Percentiles rank a stretch among this genome's conserved stretches.
These are phyloP conservation scores for Coleophoma eucalyptorum DNA, from an alignment of 2,329 filamentous ascomycete species.

Conservation along the genomic window DNA sequence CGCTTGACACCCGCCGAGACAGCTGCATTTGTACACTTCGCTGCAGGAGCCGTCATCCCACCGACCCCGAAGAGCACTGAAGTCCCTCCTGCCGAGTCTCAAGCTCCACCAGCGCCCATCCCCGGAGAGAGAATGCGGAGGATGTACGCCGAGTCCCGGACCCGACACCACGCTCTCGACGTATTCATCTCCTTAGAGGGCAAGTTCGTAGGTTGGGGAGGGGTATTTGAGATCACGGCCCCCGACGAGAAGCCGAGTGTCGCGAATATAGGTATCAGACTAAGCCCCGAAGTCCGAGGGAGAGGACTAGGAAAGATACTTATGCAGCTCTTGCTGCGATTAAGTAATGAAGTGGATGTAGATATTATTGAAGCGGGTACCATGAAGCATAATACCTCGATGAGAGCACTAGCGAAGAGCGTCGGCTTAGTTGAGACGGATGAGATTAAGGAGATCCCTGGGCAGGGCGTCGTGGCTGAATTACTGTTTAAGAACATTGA, in stretches of 20 bases:
- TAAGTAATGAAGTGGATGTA: conserved; percentile 11
- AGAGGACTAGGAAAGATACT: conserved; percentile 5
- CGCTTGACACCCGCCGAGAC: conserved; percentile 6
- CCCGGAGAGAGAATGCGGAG: conserved; percentile 3
- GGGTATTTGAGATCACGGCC: neutral
- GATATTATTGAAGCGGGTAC: conserved; percentile 8
- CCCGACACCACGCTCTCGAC: conserved; percentile 3
- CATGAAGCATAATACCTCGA: conserved; percentile 9
- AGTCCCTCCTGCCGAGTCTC: neutral
- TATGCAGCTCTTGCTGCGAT: conserved; percentile 6
- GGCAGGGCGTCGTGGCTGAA: conserved; percentile 21
- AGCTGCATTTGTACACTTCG: conserved; percentile 2
- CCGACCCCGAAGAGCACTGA: neutral
- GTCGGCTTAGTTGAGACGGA: conserved; percentile 13
- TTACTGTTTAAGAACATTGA: conserved; percentile 16
- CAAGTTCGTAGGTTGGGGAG: conserved; percentile 1
- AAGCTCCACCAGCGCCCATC: neutral
- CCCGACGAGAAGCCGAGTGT: conserved; percentile 1
- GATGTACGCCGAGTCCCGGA: neutral
- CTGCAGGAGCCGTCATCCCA: neutral
- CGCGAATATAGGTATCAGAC: conserved; percentile 5
- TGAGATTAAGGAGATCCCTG: conserved; percentile 22
- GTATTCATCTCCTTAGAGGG: conserved; percentile 1
- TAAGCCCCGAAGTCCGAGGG: conserved; percentile 3
- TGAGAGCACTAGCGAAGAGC: conserved; percentile 9